These are phyloP conservation scores for Blastobotrys persicus DNA, from an alignment of 1,139 yeast genomes.

Conservation along the genomic window DNA sequence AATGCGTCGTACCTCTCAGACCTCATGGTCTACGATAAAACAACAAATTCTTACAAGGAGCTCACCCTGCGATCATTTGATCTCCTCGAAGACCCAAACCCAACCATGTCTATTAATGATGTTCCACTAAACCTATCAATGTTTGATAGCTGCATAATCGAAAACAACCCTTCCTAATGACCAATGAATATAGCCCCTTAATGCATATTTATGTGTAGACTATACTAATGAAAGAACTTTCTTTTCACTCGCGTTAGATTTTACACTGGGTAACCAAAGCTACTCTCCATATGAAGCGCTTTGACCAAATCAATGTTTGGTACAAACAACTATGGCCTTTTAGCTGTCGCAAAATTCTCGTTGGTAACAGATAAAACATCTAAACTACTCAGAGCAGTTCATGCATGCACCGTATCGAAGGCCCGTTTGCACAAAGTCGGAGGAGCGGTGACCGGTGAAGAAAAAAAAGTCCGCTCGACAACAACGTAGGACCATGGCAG, in stretches of 20 bases:
- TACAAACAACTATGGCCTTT: no score
- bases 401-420: no score
- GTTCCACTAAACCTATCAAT: conserved; percentile 67
- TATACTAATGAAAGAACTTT: neutral
- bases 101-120: conserved; percentile 53
- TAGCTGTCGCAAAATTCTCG: no score
- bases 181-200: neutral
- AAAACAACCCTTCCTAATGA: conserved; percentile 2
- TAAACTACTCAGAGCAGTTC: no score
- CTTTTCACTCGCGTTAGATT: no score
- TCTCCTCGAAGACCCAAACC: conserved; percentile 64
- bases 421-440: no score
- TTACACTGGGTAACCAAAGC: no score
- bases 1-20: conserved; percentile 28
- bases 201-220: neutral
- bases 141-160: conserved; percentile 61
- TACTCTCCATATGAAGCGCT: no score
- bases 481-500: conserved; percentile 66
- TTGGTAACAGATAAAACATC: no score
- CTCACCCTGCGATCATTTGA: conserved; percentile 53
- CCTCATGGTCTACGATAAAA: conserved; percentile 38
- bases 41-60: conserved; percentile 36
- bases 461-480: conserved; percentile 42
- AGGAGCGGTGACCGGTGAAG: no score
- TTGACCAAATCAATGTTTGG: no score